Base-by-base conservation (phyloP, 2,329 filamentous ascomycete genomes). In the Cladophialophora yegresii region DNA sequence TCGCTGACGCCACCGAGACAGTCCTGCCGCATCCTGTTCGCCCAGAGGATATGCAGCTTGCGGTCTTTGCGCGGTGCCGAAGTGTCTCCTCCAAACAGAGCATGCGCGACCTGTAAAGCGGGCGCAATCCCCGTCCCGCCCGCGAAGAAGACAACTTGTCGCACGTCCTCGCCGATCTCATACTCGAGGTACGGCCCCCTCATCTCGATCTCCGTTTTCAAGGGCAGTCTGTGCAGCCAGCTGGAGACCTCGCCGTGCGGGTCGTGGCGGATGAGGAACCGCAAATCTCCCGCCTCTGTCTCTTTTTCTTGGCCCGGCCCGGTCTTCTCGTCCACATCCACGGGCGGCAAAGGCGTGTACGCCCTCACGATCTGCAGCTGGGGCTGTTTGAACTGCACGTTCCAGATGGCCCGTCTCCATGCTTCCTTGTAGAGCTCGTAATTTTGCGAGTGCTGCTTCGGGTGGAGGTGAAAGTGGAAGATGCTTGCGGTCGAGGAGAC, bases 101-200 rank as follows among this genome's bases (percentile, higher is more conserved):
- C 85, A 66, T 87, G 79, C 1, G 88, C 90, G 47, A 89, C 85
- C 77, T 98, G 93, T 75, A 98, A 78, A 7, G 93, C 95, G 0
- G 93, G 91, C 16, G 92, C 92, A 71, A 99, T 90, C 0, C 95
- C 93, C 0, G 95, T 99, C 0, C 95, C 95, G 1, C 93, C 95
- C 1, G 93, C 95, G 23, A 98, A 79, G 73, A 98, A 96, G 1
- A 97, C 80, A 2, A 97, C 82, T 64, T 84, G 80, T 56, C 79
- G 76, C 28, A 85, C 81, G 62, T 83, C 76, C 4, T 71, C 83
- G 75, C 85, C 83, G 6, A 89, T 75, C 23, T 80, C 76, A 67
- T 88, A 91, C 54, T 93, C 91, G 0, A 85, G 75, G 70, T 89
- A 86, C 2, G 93, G 92, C 0, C 95, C 93, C 49, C 95, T 85